phyloP scores from a whole-genome alignment of 352 stramenopile genomes.

The Pythium sp. region DNA sequence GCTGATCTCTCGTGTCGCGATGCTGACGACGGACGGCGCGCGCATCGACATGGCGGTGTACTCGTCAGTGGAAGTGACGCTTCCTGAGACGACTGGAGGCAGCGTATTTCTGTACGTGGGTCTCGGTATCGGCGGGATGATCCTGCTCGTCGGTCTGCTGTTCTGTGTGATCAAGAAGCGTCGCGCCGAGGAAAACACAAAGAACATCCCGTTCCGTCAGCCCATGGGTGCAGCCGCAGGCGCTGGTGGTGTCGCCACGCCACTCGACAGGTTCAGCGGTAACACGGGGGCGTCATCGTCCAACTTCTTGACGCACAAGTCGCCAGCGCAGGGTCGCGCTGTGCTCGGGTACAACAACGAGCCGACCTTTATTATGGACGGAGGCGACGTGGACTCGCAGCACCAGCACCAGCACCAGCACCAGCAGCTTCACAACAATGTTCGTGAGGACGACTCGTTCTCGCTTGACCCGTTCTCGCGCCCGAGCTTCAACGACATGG shows the following conservation, averaged over 20 bases:
- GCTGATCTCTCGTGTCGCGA: constrained; percentile 67
- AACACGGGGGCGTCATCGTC: constrained; percentile 59
- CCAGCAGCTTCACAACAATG: constrained; percentile 18
- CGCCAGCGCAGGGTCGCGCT: constrained; percentile 32
- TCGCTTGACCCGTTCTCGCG: constrained; percentile 70
- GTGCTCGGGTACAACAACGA: constrained; percentile 28
- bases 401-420: background rate
- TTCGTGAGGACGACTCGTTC: constrained; percentile 48
- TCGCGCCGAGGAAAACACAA: constrained; percentile 50
- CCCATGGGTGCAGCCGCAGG: constrained; percentile 25
- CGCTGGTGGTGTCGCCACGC: constrained; percentile 21
- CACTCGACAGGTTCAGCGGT: constrained; percentile 38
- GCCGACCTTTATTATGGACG: constrained; percentile 39
- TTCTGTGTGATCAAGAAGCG: constrained; percentile 75
- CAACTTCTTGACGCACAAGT: constrained; percentile 68
- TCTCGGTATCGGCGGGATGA: constrained; percentile 59
- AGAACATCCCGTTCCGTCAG: constrained; percentile 76
- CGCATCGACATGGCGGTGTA: constrained; percentile 84
- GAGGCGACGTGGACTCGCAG: constrained; percentile 32
- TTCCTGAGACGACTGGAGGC: constrained; percentile 42
- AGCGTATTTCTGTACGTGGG: constrained; percentile 69
- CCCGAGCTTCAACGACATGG: constrained; percentile 66
- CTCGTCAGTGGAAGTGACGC: constrained; percentile 57
- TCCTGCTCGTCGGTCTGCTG: constrained; percentile 59
- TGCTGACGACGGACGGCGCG: constrained; percentile 68